Base-by-base conservation (phyloP, 176 grass and related monocot species). In the Elymus sibiricus region DNA sequence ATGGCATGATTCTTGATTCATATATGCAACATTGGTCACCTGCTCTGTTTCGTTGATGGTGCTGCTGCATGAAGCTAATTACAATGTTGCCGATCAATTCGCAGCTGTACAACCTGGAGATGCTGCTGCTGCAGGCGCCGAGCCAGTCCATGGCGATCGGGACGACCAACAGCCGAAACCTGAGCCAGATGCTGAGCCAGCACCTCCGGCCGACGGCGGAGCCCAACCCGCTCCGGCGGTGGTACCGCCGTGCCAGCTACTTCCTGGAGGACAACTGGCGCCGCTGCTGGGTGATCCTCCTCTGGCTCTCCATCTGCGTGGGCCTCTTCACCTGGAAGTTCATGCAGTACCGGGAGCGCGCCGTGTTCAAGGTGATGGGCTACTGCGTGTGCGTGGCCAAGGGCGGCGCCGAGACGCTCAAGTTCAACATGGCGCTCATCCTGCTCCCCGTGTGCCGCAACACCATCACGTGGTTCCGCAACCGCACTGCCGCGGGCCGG, bases 371-470 rank as follows among this genome's bases (percentile, higher is more conserved):
- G 11, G 85, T 95, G 28, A 98, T 98, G 95, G 95, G 95, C 27
- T 98, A 95, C 85, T 98, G 95, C 84, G 95, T 98, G 35, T 98
- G 95, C 90, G 82, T 89, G 7, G 95, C 95, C 68, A 98, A 98
- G 80, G 95, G 95, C 71, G 95, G 88, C 62, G 95, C 95, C 39
- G 95, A 98, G 85, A 98, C 93, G 75, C 89, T 98, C 60, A 98
- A 98, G 85, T 98, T 98, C 85, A 98, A 98, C 85, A 98, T 98
- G 95, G 95, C 95, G 24, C 85, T 98, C 40, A 92, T 98, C 86
- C 88, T 98, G 19, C 91, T 98, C 12, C 95, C 95, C 0, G 93
- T 98, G 7, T 98, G 93, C 92, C 92, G 95, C 26, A 98, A 98
- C 93, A 93, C 95, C 70, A 90, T 98, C 87, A 98, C 95, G 9